Conservation (phyloP, 192 early-diverging fungal species). For the Podila verticillata region DNA sequence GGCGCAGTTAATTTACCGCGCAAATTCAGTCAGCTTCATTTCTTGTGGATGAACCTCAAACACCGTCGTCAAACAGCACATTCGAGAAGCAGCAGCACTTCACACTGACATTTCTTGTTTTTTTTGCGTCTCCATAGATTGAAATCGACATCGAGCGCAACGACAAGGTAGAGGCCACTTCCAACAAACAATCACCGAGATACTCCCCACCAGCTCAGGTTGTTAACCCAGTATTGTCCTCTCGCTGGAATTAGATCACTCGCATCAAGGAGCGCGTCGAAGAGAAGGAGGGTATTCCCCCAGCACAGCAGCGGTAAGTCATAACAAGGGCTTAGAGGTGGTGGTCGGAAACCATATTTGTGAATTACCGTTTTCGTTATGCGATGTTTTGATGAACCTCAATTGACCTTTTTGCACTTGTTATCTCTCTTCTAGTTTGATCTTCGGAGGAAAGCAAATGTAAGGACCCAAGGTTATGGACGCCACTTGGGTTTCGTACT, state of each 20-base stretch:
- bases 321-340: background rate
- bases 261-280: conserved; percentile 93
- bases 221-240: background rate
- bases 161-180: conserved; percentile 61
- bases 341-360: conserved; percentile 13
- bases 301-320: conserved; percentile 83
- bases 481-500: too few relatives aligned
- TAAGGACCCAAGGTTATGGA: conserved; percentile 48
- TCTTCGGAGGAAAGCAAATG: conserved; percentile 96
- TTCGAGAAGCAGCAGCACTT: too few relatives aligned
- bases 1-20: conserved; percentile 3
- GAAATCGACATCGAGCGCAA: conserved; percentile 88
- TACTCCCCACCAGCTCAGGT: too few relatives aligned
- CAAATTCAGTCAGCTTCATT: too few relatives aligned
- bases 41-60: too few relatives aligned
- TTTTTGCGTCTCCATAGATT: conserved; percentile 68
- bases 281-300: conserved; percentile 98
- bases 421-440: conserved; percentile 55
- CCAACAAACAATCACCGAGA: background rate
- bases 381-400: too few relatives aligned
- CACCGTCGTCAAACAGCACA: too few relatives aligned
- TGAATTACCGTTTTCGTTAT: too few relatives aligned
- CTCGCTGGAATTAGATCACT: conserved; percentile 60
- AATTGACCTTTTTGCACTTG: conserved; percentile 22
- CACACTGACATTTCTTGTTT: background rate